Base-by-base conservation (phyloP, 2,329 filamentous ascomycete genomes). In the Hymenoscyphus salicellus region DNA sequence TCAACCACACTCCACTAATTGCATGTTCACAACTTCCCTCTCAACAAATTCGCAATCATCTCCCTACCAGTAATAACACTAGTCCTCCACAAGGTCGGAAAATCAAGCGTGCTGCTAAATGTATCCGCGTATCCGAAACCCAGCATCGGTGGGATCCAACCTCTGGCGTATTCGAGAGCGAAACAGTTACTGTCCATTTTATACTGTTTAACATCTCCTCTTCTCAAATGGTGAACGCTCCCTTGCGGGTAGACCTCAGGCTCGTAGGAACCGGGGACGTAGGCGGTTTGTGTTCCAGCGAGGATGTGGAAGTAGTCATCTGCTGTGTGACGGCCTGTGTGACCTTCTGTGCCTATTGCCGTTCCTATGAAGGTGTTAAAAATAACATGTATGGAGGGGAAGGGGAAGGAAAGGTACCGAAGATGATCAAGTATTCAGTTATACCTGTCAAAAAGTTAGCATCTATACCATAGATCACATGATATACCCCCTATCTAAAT, bases 271-370 rank as follows among this genome's bases (percentile, higher is more conserved):
- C 89, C 89, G 1, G 88, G 86, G 4, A 85, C 83, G 81, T 92
- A 93, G 69, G 92, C 90, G 72, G 86, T 82, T 79, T 96, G 88
- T 72, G 88, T 86, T 72, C 93, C 93, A 38, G 82, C 82, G 36
- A 97, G 83, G 82, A 97, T 96, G 82, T 93, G 86, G 83, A 97
- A 97, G 83, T 95, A 97, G 82, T 97, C 93, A 79, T 96, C 91
- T 17, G 92, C 92, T 14, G 92, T 94, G 83, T 96, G 93, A 60
- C 92, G 90, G 69, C 93, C 93, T 1, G 87, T 86, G 82, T 96
- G 92, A 67, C 93, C 93, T 79, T 96, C 92, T 14, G 93, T 96
- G 72, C 92, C 92, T 71, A 93, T 79, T 10, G 91, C 84, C 1
- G 90, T 91, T 76, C 91, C 77, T 77, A 58, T n/a, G 10, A 33